phyloP scores from a whole-genome alignment of 208 protist species.

The Leishmania lainsoni region DNA sequence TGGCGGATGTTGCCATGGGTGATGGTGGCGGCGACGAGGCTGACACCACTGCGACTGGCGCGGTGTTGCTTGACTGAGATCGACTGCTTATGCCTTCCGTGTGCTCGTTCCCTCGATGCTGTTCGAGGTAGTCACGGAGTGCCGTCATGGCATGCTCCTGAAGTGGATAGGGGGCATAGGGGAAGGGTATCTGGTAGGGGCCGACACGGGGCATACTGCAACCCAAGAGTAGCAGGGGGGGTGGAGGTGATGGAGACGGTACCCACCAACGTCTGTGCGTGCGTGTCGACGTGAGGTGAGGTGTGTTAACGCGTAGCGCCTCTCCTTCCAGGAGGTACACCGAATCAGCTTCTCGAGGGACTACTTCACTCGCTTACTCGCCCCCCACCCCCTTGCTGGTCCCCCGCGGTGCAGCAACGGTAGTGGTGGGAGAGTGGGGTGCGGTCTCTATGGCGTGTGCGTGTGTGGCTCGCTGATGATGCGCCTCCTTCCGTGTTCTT shows the following conservation, averaged over 20 bases:
- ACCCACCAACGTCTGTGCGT: not conserved
- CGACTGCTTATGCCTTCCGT: not conserved
- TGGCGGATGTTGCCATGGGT: not conserved
- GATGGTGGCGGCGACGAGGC: not conserved
- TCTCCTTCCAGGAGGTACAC: not conserved
- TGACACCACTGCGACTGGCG: not conserved
- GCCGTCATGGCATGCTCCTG: slow-evolving; percentile 74
- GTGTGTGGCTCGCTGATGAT: not conserved
- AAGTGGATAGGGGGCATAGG: slow-evolving; percentile 76
- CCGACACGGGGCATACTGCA: slow-evolving; percentile 36
- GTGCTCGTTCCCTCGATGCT: not conserved
- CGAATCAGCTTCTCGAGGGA: not conserved
- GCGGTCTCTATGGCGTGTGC: not conserved
- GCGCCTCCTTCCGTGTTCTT: not conserved
- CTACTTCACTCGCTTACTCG: not conserved
- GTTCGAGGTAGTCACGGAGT: slow-evolving; percentile 50
- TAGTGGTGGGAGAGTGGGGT: not conserved
- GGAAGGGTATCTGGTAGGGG: slow-evolving; percentile 73
- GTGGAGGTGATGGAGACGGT: not conserved
- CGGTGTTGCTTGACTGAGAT: not conserved
- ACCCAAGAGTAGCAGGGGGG: not conserved
- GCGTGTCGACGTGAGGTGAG: not conserved
- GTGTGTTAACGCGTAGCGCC: not conserved
- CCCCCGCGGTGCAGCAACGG: not conserved
- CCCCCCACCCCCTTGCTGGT: not conserved